phyloP scores from a whole-genome alignment of 148 eudicot species.

The Spergularia marina region DNA sequence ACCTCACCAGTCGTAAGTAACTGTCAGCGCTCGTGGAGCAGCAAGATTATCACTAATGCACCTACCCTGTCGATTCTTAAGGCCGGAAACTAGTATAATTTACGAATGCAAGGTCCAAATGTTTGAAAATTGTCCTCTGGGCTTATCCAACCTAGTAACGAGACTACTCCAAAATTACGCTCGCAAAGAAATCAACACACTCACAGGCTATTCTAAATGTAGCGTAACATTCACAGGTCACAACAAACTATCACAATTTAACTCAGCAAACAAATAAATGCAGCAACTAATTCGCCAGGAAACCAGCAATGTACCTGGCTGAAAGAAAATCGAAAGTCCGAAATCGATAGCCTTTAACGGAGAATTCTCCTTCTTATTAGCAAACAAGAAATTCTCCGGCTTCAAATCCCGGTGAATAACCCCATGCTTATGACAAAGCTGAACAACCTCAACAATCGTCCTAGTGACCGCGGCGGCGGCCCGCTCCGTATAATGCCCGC shows the following conservation, averaged over 20 bases:
- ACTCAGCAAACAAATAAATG: not conserved
- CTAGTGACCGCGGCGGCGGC: conserved; percentile 72
- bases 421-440: conserved; percentile 84
- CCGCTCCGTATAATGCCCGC: conserved; percentile 92
- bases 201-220: too few relatives aligned
- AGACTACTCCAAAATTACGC: too few relatives aligned
- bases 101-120: too few relatives aligned
- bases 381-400: conserved; percentile 94
- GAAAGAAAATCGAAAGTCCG: conserved; percentile 90
- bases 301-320: conserved; percentile 55
- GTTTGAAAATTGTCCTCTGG: too few relatives aligned
- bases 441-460: conserved; percentile 91
- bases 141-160: too few relatives aligned
- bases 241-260: not conserved
- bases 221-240: too few relatives aligned
- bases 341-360: conserved; percentile 97
- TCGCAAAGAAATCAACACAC: too few relatives aligned
- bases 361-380: conserved; percentile 92
- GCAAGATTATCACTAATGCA: too few relatives aligned
- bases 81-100: too few relatives aligned
- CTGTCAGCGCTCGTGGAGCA: too few relatives aligned
- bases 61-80: too few relatives aligned
- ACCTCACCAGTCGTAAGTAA: too few relatives aligned
- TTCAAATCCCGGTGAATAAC: conserved; percentile 92
- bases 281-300: not conserved